Evolutionary conservation across 2,329 filamentous ascomycete species (phyloP), one percentile per base, ranked within the genome.

Genomic region (Mycogone perniciosa): DNA sequence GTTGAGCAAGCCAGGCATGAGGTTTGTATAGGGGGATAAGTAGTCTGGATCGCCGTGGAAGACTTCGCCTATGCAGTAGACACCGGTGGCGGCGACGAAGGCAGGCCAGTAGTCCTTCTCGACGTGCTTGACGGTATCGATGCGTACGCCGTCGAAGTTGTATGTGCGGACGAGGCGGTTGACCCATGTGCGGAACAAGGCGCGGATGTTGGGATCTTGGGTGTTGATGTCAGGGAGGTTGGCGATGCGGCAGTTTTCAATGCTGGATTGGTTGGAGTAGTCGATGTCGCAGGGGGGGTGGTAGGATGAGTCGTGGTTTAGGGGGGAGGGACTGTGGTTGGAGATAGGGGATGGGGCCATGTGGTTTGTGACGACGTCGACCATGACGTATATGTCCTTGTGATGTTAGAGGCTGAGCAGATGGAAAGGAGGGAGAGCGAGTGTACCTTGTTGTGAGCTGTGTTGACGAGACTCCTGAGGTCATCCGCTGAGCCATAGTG

Each of bases 221-320:
- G 84, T 87, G 50, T 79, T 69, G 9, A 87, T 63, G 56, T 88
- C 84, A 0, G 83, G 81, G 1, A 88, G 75, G 0, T 74, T 71
- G n/a, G 80, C 74, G 11, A 70, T 73, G n/a, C 77, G 67, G 68
- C 82, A 86, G 52, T 67, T 57, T 56, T 76, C 70, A 53, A 74
- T 61, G 56, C 69, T 67, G 41, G 62, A 69, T 55, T 80, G 70
- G 60, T 83, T 66, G 35, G 64, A 60, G 65, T 81, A 84, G 62
- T 84, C 61, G 52, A 74, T 73, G 47, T 80, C 59, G 64, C 84
- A 87, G 59, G 75, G 78, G 1, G 74, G 41, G 61, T 88, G 82
- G 66, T 80, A 88, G 58, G 82, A 82, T 27, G 72, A 73, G 13
- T 71, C 53, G 30, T 76, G 66, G 62, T 84, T 76, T 43, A 78